phyloP scores from a whole-genome alignment of 164 flowering plant species.

The Macadamia integrifolia region DNA sequence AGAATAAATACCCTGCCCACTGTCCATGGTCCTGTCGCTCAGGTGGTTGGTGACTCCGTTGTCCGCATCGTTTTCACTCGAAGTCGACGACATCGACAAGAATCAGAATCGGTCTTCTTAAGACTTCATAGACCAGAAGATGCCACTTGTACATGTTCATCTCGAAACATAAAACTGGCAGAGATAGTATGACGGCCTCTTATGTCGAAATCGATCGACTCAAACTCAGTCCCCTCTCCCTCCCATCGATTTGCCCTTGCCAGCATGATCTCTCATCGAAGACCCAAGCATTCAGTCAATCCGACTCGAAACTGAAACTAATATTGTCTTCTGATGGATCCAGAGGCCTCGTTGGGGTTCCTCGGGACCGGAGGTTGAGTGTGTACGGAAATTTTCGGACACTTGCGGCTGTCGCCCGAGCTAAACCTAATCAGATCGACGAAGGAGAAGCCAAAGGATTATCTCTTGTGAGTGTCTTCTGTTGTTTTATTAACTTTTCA shows the following conservation, averaged over 20 bases:
- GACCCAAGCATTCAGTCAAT: conserved; percentile 18
- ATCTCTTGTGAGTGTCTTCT: background rate
- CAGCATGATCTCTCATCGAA: conserved; percentile 21
- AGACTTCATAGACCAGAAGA: background rate
- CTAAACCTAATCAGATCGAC: conserved; percentile 32
- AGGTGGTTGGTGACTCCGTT: too few relatives aligned
- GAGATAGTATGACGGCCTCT: conserved; percentile 24
- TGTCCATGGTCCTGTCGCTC: too few relatives aligned
- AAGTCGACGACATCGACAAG: too few relatives aligned
- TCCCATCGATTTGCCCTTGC: conserved; percentile 28
- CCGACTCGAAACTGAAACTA: conserved; percentile 15
- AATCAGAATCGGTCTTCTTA: background rate
- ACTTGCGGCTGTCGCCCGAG: conserved; percentile 31
- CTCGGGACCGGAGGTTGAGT: conserved; percentile 6
- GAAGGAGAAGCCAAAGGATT: conserved; percentile 34
- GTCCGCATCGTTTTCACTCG: too few relatives aligned
- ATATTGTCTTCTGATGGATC: conserved; percentile 16
- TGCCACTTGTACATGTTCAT: background rate
- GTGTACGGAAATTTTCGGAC: conserved; percentile 9
- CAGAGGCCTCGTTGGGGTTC: conserved; percentile 4
- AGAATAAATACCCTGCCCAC: too few relatives aligned
- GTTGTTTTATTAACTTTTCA: too few relatives aligned
- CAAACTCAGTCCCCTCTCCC: conserved; percentile 26
- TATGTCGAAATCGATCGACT: conserved; percentile 25
- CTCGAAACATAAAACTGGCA: background rate